Percentiles rank a stretch among this genome's conserved stretches.
These are phyloP conservation scores for Metschnikowia baotianmanensis DNA, from an alignment of 805 yeast species.

Conservation along the genomic window DNA sequence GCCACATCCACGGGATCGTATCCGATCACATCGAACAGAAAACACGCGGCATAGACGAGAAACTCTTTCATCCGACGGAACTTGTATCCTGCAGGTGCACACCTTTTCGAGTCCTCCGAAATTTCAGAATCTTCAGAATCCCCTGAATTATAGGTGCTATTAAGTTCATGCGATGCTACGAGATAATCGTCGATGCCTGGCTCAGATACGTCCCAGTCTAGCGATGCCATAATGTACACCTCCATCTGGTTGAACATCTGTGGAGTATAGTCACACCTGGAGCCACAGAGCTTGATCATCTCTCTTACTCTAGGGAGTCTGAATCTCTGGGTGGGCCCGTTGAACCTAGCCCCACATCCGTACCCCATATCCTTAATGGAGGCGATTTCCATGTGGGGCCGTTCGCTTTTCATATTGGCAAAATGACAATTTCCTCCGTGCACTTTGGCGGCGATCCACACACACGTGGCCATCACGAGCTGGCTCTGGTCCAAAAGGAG, in stretches of 20 bases:
- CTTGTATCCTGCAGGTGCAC: slow-evolving; percentile 23
- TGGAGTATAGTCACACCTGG: slow-evolving; percentile 48
- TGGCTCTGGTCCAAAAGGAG: slow-evolving; percentile 86
- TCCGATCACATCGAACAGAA: slow-evolving; percentile 39
- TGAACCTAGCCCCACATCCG: slow-evolving; percentile 56
- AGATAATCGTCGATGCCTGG: slow-evolving; percentile 48
- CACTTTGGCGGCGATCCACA: slow-evolving; percentile 91
- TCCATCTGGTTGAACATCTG: slow-evolving; percentile 67
- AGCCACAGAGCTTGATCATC: slow-evolving; percentile 69
- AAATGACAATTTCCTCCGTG: slow-evolving; percentile 73
- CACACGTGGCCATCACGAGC: slow-evolving; percentile 83
- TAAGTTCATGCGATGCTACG: slow-evolving; percentile 34
- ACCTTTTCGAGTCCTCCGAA: no score
- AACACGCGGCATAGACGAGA: slow-evolving; percentile 47
- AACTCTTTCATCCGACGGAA: slow-evolving; percentile 49
- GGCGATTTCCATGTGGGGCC: slow-evolving; percentile 16
- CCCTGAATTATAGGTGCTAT: slow-evolving; percentile 26
- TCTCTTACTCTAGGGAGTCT: slow-evolving; percentile 64
- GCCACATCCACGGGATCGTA: slow-evolving; percentile 20
- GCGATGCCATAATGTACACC: slow-evolving; percentile 63
- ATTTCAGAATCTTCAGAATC: no score
- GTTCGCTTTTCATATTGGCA: slow-evolving; percentile 36
- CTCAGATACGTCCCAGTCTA: slow-evolving; percentile 70
- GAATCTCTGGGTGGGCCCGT: slow-evolving; percentile 71
- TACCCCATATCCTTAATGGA: slow-evolving; percentile 40